These are phyloP conservation scores for Sonneratia alba DNA, from an alignment of 345 rosid species.

Conservation along the genomic window DNA sequence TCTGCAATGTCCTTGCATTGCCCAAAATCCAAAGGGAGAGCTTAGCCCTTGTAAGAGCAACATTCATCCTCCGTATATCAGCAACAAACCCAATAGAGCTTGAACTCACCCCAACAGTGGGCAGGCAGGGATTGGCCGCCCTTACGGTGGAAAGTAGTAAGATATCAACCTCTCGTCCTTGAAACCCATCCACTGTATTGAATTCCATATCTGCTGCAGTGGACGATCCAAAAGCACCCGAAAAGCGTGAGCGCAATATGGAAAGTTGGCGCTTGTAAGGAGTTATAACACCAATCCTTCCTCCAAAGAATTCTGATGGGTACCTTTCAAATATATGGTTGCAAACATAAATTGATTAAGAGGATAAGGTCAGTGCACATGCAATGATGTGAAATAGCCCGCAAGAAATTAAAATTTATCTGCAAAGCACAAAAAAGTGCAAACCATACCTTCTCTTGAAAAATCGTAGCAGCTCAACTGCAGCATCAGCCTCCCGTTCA, in stretches of 20 bases:
- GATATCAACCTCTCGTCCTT: conserved; percentile 90
- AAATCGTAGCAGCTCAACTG: conserved; percentile 59
- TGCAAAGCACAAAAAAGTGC: conserved; percentile 2
- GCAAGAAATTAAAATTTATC: background rate
- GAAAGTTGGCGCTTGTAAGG: conserved; percentile 85
- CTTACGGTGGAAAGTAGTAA: conserved; percentile 87
- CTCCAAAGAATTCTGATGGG: conserved; percentile 66
- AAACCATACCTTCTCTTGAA: conserved; percentile 54
- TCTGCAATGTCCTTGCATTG: conserved; percentile 64
- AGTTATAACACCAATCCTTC: conserved; percentile 81
- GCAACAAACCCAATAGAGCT: conserved; percentile 87
- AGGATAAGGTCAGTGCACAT: background rate
- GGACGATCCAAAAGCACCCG: conserved; percentile 66
- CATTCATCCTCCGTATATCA: conserved; percentile 93
- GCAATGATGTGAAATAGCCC: background rate
- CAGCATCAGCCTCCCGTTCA: conserved; percentile 86
- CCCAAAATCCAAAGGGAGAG: conserved; percentile 93
- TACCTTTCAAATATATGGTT: conserved; percentile 29
- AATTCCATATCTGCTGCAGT: conserved; percentile 70
- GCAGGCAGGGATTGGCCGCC: conserved; percentile 44
- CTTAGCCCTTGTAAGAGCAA: conserved; percentile 90
- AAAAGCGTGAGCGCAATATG: conserved; percentile 65
- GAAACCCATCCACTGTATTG: conserved; percentile 95
- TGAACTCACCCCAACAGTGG: conserved; percentile 24
- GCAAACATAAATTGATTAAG: background rate